Evolutionary conservation across 179 eudicot genomes (phyloP), one percentile per base, ranked within the genome.

Genomic region (Drosera spatulata): DNA sequence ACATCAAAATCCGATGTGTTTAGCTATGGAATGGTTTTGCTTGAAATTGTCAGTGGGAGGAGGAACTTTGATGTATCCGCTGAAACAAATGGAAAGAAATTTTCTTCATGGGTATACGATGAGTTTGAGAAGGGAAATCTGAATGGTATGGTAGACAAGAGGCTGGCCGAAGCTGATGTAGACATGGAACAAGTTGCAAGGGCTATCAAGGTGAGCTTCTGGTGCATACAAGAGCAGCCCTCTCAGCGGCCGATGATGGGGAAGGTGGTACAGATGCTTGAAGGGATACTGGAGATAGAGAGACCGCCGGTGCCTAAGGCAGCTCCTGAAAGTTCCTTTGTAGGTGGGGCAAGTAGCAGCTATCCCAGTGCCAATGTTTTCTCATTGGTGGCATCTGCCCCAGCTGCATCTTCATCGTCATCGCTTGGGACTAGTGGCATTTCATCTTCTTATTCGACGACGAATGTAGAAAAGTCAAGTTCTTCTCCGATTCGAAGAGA

Each of bases 1-100:
- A 79, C 88, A 12, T 64, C 80, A 15, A 85, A 85, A 77, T 88
- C 85, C 3, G 94, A 85, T 59, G 88, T 83, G 10, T 85, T 69
- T 46, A 79, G 86, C 58, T 83, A 69, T 6, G 86, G 86, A 0
- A 83, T 85, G 94, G 71, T 83, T 80, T 60, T 85, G 6, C 75
- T 85, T 42, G 88, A 85, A 56, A 57, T 85, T 1, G 15, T 85
- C 33, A 77, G 81, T 1, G 94, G 83, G 5, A 66, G 68, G 40
- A 73, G 94, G 56, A 83, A 85, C 65, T 53, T 69, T 0, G 72
- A 73, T 47, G 63, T 62, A 39, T 73, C 72, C 11, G 72, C 54
- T 22, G 79, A 82, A 22, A 22, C 33, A 0, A 22, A 22, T 6
- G 84, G 79, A 41, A 75, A 62, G 43, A 39, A 62, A 11, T 63